Base-by-base conservation (phyloP, 345 rosid genomes). In the Triadica sebifera region DNA sequence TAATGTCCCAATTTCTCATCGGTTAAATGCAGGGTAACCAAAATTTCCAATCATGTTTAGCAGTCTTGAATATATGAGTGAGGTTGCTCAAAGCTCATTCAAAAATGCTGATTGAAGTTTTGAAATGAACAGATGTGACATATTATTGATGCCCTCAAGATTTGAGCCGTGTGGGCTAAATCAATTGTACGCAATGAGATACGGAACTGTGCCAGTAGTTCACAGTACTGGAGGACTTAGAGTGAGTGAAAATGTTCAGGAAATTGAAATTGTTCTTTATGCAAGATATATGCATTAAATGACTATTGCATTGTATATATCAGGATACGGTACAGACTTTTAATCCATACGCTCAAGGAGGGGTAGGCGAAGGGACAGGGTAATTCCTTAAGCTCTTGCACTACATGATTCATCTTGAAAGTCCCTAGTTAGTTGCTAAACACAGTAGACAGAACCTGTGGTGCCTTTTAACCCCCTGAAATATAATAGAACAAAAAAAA, bases 171-270 rank as follows among this genome's bases (percentile, higher is more conserved):
- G 98, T 37, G 98, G 98, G 20, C 84, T 94, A 78, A 94, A 94
- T 86, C 98, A 94, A 68, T 77, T 94, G 80, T 94, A 91, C 38
- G 98, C 98, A 59, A 92, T 94, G 98, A 89, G 91, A 92, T 94
- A 94, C 17, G 98, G 90, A 74, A 89, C 98, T 25, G 73, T 92
- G 38, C 98, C 98, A 3, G 97, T 94, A 11, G 98, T 94, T 63
- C 98, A 92, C 77, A 88, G 85, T 80, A 94, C 97, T 0, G 98
- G 98, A 78, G 98, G 98, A 79, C 97, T 94, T 62, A 82, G 91
- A 75, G 98, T 91, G 78, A 87, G 97, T 90, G 69, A 25, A 24
- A 73, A 37, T 60, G 56, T 69, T 19, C 46, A 72, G 46, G 10
- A 53, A 39, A 25, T 41, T 46, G 20, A 38, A 15, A 6, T 57